Base-by-base conservation (phyloP, 345 rosid species). In the Durio zibethinus region DNA sequence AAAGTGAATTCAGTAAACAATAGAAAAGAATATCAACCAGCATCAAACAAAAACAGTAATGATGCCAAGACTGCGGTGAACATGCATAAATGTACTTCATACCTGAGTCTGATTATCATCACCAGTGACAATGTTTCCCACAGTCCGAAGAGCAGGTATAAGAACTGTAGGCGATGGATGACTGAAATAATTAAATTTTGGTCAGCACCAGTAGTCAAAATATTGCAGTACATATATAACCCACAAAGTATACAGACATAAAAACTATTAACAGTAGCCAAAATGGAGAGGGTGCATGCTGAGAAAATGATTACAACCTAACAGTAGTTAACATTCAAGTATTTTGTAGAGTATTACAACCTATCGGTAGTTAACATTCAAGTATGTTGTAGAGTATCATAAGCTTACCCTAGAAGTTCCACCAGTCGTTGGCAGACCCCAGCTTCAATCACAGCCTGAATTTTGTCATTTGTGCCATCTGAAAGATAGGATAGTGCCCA, bases 91-190 rank as follows among this genome's bases (percentile, higher is more conserved):
- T 54, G 43, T 27, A 47, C n/a, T 40, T 75, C 61, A 47, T 80
- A 92, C 97, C 92, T 90, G 97, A 71, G 97, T 92, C 84, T 92
- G 97, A 82, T 86, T 79, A 84, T 92, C 97, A 80, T 92, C 96
- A 67, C 97, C 97, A 3, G 96, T 91, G 40, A 93, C 97, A 15
- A 91, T 89, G 75, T 93, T 93, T 63, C 97, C 97, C 43, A 88
- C 90, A n/a, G 93, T 89, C 63, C 95, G 89, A 70, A 93, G 92
- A 36, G 97, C 97, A 78, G 97, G 96, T 74, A 93, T 88, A 75
- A 93, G 90, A 80, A 93, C 96, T n/a, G 97, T 87, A 23, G 97
- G 80, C 8, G 96, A 88, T 75, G 91, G 94, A 83, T 93, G 97
- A 81, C 97, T 93, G 54, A 57, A 70, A 92, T 2, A 83, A 77